Conservation (phyloP, 257 asterid species). For the Ocimum tenuiflorum region DNA sequence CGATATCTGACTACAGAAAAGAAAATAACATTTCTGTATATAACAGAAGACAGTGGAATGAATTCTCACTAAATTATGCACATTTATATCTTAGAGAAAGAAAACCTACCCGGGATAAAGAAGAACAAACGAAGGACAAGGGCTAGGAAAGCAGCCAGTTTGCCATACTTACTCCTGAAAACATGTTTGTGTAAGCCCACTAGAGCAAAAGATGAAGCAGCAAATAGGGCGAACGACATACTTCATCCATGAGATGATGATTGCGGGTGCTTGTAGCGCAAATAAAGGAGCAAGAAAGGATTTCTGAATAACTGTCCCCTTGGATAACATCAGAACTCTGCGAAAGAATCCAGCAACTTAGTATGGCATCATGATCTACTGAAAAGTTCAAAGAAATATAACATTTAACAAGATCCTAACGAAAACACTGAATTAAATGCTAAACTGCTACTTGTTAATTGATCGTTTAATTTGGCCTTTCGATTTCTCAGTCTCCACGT, state of each 20-base stretch:
- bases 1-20: too few relatives aligned
- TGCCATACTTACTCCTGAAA: constrained; percentile 91
- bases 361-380: too few relatives aligned
- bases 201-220: constrained; percentile 12
- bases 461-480: neutral
- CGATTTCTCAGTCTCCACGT: neutral
- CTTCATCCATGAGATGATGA: constrained; percentile 79
- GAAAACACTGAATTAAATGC: neutral
- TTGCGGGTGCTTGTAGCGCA: constrained; percentile 73
- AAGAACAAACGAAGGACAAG: constrained; percentile 85
- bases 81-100: constrained; percentile 1
- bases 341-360: constrained; percentile 11
- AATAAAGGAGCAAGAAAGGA: constrained; percentile 85
- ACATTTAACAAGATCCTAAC: neutral
- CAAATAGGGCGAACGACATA: constrained; percentile 29
- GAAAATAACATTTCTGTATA: neutral
- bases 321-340: constrained; percentile 74
- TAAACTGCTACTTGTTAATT: too few relatives aligned
- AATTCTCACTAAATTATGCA: neutral
- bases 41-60: neutral
- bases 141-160: constrained; percentile 89
- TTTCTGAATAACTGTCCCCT: constrained; percentile 74
- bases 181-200: constrained; percentile 7
- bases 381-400: neutral
- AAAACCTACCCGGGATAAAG: constrained; percentile 59